Base-by-base conservation (phyloP, 2,329 filamentous ascomycete species). In the Amauroascus niger region DNA sequence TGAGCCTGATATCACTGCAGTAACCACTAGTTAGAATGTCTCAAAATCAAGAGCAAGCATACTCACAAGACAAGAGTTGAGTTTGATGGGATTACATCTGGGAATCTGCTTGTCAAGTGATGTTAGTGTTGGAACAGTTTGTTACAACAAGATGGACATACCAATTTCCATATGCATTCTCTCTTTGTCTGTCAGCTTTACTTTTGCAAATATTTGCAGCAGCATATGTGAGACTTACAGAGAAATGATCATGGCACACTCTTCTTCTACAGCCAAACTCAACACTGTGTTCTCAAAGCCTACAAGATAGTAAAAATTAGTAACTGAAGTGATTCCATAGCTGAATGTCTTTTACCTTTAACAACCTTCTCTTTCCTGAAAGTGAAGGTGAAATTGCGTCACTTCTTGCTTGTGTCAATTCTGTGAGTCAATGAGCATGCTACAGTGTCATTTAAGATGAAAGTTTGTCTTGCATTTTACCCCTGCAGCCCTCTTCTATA, bases 61-160 rank as follows among this genome's bases (percentile, higher is more conserved):
- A 46, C 43, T 46, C n/a, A 46, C 43, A 46, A 32, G 20, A 18
- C 14, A 46, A 46, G 22, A 46, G 43, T 46, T 46, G 43, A 14
- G 20, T 32, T 32, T 7, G 43, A 20, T 32, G 43, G 22, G 22
- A 46, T 46, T 28, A 46, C 14, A n/a, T 13, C 22, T 16, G 22
- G 43, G 14, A 46, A 46, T 8, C 43, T 20, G 28, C 43, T 46
- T 7, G 3, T 46, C 20, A 26, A 16, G 13, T 35, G 13, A 35
- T 35, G 33, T 35, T 35, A 35, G 43, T 46, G 43, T 32, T 28
- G 14, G 43, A 28, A n/a, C 14, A 16, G 28, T 46, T 46, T 8
- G 1, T 46, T 46, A 3, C 20, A 13, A 46, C 8, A 9, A 46
- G 28, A 3, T n/a, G n/a, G 22, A 6, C 22, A 46, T 28, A 46